Evolutionary conservation across 2,329 filamentous ascomycete genomes (phyloP).

Genomic region (Aspergillus sp.): DNA sequence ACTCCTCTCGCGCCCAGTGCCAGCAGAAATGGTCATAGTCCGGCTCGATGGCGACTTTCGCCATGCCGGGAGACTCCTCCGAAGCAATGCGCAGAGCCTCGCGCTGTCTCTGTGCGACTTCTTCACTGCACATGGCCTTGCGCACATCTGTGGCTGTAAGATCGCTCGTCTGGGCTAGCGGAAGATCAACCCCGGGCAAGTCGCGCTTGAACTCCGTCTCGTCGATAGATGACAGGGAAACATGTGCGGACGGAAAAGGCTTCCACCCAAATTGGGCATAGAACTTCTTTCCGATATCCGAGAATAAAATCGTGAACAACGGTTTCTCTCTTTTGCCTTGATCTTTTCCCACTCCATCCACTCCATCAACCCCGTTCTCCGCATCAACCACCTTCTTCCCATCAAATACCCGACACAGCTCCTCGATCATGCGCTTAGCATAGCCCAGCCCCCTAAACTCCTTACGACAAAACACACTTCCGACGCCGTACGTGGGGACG

Average conservation of each 20-base stretch:
- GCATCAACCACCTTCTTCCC: slow-evolving; percentile 38
- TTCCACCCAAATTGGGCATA: slow-evolving; percentile 73
- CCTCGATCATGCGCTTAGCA: slow-evolving; percentile 64
- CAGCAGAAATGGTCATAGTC: slow-evolving; percentile 61
- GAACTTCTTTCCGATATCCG: slow-evolving; percentile 76
- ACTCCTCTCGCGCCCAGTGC: slow-evolving; percentile 76
- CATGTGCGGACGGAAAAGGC: slow-evolving; percentile 63
- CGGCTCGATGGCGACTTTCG: slow-evolving; percentile 59
- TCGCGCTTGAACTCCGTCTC: slow-evolving; percentile 13
- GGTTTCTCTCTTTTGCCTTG: slow-evolving; percentile 24
- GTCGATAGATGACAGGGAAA: slow-evolving; percentile 49
- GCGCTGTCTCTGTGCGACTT: slow-evolving; percentile 61
- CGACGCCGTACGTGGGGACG: slow-evolving; percentile 60
- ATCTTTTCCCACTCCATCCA: too few species aligned
- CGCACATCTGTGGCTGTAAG: slow-evolving; percentile 28
- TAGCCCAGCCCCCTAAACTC: slow-evolving; percentile 65
- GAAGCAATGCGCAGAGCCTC: slow-evolving; percentile 47
- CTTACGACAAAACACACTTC: slow-evolving; percentile 67
- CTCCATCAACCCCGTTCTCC: slow-evolving; percentile 1
- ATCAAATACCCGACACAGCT: slow-evolving; percentile 43
- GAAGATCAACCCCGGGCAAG: slow-evolving; percentile 17
- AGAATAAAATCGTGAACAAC: slow-evolving; percentile 72
- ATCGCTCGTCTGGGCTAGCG: slow-evolving; percentile 18
- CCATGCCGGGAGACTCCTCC: slow-evolving; percentile 30
- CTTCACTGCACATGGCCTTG: slow-evolving; percentile 46